Conservation (phyloP, 1,284 basidiomycete genomes). For the Ganoderma leucocontextum region DNA sequence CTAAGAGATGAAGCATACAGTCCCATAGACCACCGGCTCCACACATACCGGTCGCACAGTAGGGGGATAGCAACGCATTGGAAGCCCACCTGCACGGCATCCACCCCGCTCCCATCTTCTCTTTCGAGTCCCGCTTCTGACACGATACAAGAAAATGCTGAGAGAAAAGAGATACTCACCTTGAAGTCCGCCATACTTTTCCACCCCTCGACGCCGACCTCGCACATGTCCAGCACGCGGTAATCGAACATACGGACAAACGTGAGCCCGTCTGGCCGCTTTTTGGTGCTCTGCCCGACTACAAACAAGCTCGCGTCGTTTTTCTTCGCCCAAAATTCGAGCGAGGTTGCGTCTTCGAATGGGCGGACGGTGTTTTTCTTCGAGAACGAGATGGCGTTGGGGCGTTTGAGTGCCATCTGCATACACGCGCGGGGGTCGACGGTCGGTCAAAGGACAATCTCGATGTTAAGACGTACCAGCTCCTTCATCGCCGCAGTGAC, state of each 20-base stretch:
- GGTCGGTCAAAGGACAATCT: slow-evolving; percentile 5
- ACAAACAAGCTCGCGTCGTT: slow-evolving; percentile 96
- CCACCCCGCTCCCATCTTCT: background rate
- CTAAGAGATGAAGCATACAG: background rate
- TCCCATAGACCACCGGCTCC: too few species aligned
- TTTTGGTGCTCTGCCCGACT: slow-evolving; percentile 94
- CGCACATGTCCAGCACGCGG: slow-evolving; percentile 93
- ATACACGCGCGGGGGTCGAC: background rate
- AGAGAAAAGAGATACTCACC: slow-evolving; percentile 52
- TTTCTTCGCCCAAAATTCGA: slow-evolving; percentile 95
- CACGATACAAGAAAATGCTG: background rate
- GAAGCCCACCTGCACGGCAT: background rate
- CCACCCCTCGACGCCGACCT: slow-evolving; percentile 88
- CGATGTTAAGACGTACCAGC: slow-evolving; percentile 63
- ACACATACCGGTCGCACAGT: too few species aligned
- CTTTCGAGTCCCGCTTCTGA: background rate
- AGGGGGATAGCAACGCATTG: background rate
- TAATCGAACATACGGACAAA: slow-evolving; percentile 91
- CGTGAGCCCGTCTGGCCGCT: slow-evolving; percentile 89
- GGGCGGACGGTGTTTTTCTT: slow-evolving; percentile 95
- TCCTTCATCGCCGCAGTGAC: slow-evolving; percentile 89
- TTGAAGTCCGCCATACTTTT: slow-evolving; percentile 86
- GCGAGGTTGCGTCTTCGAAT: slow-evolving; percentile 85
- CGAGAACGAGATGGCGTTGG: slow-evolving; percentile 90
- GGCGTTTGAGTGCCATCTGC: slow-evolving; percentile 92